Evolutionary conservation across 2,329 filamentous ascomycete species (phyloP).

Genomic region (Verticillium tricorpus): DNA sequence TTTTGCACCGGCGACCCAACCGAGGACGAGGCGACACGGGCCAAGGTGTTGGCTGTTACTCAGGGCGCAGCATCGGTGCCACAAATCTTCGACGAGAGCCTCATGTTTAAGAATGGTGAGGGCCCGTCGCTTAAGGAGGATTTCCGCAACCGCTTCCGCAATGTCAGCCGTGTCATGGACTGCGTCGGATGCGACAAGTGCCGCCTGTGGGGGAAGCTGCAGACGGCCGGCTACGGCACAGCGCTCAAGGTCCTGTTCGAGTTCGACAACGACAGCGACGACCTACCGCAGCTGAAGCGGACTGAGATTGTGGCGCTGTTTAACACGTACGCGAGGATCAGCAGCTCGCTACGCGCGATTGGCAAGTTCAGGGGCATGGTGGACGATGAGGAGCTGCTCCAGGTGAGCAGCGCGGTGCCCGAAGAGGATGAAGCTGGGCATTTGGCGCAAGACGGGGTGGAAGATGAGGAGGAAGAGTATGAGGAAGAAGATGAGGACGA

Average conservation of each 20-base stretch:
- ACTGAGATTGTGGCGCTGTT: constrained; percentile 92
- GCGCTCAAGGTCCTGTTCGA: constrained; percentile 96
- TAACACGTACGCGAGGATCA: constrained; percentile 88
- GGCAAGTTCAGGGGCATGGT: constrained; percentile 63
- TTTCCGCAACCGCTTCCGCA: constrained; percentile 94
- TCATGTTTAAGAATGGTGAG: constrained; percentile 85
- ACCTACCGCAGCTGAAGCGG: constrained; percentile 68
- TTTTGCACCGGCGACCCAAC: constrained; percentile 84
- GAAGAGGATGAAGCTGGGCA: background rate
- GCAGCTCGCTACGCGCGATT: constrained; percentile 72
- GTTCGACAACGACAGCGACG: constrained; percentile 65
- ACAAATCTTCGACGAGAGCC: constrained; percentile 86
- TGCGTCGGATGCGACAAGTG: constrained; percentile 99
- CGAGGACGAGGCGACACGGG: constrained; percentile 75
- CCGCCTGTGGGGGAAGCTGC: constrained; percentile 94
- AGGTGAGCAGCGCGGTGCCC: background rate
- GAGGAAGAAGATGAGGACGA: constrained; percentile 20
- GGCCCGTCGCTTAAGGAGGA: constrained; percentile 85
- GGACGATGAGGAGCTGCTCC: constrained; percentile 18
- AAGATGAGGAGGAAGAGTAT: background rate
- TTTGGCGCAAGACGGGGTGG: background rate
- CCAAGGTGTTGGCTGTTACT: constrained; percentile 75
- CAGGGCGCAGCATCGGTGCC: constrained; percentile 63
- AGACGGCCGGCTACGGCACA: constrained; percentile 90
- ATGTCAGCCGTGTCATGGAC: constrained; percentile 95